Evolutionary conservation across 1,139 yeast species (phyloP).

Genomic region (Hansenula sp.): DNA sequence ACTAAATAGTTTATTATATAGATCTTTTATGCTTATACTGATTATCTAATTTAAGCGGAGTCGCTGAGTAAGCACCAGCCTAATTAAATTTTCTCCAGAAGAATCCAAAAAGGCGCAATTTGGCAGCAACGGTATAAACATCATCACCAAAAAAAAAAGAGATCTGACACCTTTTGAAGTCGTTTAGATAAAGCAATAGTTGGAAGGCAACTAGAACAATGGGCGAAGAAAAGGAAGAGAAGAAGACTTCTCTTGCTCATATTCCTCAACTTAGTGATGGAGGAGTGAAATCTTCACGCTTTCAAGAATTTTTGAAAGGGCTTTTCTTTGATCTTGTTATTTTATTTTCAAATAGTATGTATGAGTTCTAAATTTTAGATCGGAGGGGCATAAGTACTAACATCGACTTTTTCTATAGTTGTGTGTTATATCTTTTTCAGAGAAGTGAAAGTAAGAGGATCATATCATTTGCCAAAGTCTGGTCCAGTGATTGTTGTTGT

Average conservation of each 20-base stretch:
- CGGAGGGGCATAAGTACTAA: neutral
- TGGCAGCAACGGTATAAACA: too few relatives aligned
- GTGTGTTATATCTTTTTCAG: slow-evolving; percentile 50
- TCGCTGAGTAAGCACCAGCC: neutral
- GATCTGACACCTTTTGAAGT: neutral
- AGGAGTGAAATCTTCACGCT: neutral
- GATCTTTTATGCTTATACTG: neutral
- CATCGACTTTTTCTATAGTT: slow-evolving; percentile 4
- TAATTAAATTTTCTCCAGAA: neutral
- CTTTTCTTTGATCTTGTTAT: slow-evolving; percentile 32
- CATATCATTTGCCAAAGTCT: slow-evolving; percentile 56
- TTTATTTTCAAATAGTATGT: slow-evolving; percentile 29
- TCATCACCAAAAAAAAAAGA: neutral
- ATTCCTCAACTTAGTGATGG: slow-evolving; percentile 12
- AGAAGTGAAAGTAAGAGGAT: slow-evolving; percentile 66
- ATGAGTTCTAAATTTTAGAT: neutral
- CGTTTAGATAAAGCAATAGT: too few relatives aligned
- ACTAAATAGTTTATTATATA: neutral
- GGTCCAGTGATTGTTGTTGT: slow-evolving; percentile 73
- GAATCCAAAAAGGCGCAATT: too few relatives aligned
- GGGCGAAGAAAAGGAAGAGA: slow-evolving; percentile 2
- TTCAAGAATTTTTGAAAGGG: slow-evolving; percentile 7
- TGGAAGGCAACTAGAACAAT: too few relatives aligned
- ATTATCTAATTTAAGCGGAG: neutral
- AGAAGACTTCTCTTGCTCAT: slow-evolving; percentile 10